Evolutionary conservation across 2,329 filamentous ascomycete genomes (phyloP), one percentile per base, ranked within the genome.

Genomic region (Ascochyta rabiei): DNA sequence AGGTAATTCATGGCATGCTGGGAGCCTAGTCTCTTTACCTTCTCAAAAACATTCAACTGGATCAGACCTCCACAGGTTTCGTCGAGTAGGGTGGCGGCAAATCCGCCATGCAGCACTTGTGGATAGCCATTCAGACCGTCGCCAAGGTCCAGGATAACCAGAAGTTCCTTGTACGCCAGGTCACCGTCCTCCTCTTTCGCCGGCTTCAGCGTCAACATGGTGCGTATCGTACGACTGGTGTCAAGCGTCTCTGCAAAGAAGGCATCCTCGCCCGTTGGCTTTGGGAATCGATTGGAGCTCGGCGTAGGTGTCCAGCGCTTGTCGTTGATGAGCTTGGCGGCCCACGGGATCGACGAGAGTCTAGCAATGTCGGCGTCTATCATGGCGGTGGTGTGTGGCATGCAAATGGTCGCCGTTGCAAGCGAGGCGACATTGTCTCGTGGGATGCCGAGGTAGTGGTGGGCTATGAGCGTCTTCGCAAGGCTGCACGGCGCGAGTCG

Each of bases 61-160:
- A 84, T 72, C 16, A 85, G 58, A 6, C 81, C 73, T 1, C 84
- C 83, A 67, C 83, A 80, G 6, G 76, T 71, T 65, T 88, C 85
- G 63, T 88, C 85, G 19, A 88, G 67, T n/a, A 88, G 66, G 0
- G 81, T 79, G 8, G 80, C 79, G 6, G 84, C 78, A 26, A 87
- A 79, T 1, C 85, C 86, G 18, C 86, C 85, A 66, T 88, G 86
- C 9, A 78, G 73, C 6, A 84, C 75, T 3, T 76, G 69, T 2
- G 81, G 72, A 60, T 81, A 81, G 2, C 85, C 85, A 58, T 84
- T 83, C 50, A 87, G 60, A 16, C 79, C 80, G 10, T 75, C 63
- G 1, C 82, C 84, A 1, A 87, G 24, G n/a, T 75, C 71, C 44
- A 79, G 61, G 7, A 81, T 65, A 1, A 71, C 73, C 28, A 59